Evolutionary conservation across 2,329 filamentous ascomycete species (phyloP), one percentile per base, ranked within the genome.

Genomic region (Colletotrichum acutatum): DNA sequence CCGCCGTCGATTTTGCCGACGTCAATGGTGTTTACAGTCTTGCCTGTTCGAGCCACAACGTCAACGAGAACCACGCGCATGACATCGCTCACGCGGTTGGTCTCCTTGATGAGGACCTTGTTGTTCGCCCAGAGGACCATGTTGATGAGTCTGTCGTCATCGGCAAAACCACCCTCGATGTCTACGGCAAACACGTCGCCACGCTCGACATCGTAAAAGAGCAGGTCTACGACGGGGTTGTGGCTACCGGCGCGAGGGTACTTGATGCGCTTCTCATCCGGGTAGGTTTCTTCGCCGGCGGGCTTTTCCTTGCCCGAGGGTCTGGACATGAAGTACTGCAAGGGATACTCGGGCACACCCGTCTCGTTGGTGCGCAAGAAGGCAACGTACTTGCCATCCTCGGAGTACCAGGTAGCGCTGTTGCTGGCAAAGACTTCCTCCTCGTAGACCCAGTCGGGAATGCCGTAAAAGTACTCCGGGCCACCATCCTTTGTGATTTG

Each of bases 191-290:
- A 98, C 9, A 93, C 89, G 71, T 98, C 92, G 1, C 89, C 89
- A 78, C 92, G 93, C 11, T 87, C 87, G 24, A 98, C 86, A 76
- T 98, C 95, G 82, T 96, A 98, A 82, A 98, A 97, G 67, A 94
- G 89, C 37, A 99, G 84, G 74, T 95, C 91, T 4, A 99, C 96
- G 16, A 94, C 90, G 0, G 97, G 97, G 81, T 99, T 99, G 59
- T 96, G 95, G 2, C 95, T 92, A 4, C 97, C 97, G 24, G 97
- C 93, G 82, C 98, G 98, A 60, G 97, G 97, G 78, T 99, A 99
- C 83, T 99, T 99, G 89, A 99, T 97, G 77, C 95, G 86, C 75
- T 93, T 90, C 46, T 96, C 92, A 79, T 98, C 95, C 0, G 97
- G 97, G 79, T 99, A 99, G 65, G 90, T 91, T 80, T 98, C 95